phyloP scores from a whole-genome alignment of 371 early-diverging fungal genomes.

The Mucor piriformis region DNA sequence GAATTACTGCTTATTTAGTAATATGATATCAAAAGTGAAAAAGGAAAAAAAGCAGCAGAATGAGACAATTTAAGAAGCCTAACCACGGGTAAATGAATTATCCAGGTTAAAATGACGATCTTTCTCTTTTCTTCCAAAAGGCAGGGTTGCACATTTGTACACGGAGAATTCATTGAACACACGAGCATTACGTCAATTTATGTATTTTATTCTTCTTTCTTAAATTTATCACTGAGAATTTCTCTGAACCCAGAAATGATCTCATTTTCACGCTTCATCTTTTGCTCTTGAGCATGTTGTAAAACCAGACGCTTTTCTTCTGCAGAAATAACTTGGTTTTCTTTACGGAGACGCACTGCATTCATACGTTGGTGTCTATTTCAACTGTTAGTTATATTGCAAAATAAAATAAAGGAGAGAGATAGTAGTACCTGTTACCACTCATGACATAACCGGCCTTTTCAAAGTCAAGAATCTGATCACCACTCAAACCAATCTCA shows the following conservation, averaged over 20 bases:
- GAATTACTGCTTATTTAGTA: not conserved
- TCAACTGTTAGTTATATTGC: not conserved
- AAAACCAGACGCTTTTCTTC: constrained; percentile 86
- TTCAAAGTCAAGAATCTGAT: constrained; percentile 85
- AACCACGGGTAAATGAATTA: constrained; percentile 8
- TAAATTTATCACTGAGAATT: constrained; percentile 54
- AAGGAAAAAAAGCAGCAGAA: not conserved
- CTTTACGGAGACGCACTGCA: constrained; percentile 94
- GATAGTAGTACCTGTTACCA: constrained; percentile 78
- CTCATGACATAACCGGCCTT: constrained; percentile 95
- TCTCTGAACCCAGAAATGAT: constrained; percentile 86
- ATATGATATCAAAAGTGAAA: not conserved
- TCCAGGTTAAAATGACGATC: constrained; percentile 5
- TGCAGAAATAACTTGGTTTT: constrained; percentile 89
- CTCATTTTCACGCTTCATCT: constrained; percentile 84
- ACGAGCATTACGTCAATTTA: constrained; percentile 3
- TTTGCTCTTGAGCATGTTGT: constrained; percentile 82
- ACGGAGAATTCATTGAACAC: not conserved
- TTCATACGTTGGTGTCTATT: constrained; percentile 90
- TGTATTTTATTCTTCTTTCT: constrained; percentile 26
- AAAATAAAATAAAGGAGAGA: too few relatives aligned
- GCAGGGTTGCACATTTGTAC: constrained; percentile 2
- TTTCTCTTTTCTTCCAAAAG: not conserved
- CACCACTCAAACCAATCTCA: constrained; percentile 89
- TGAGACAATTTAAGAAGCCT: not conserved